phyloP scores from a whole-genome alignment of 1,284 basidiomycete genomes.

The Ustilago xerochloae region DNA sequence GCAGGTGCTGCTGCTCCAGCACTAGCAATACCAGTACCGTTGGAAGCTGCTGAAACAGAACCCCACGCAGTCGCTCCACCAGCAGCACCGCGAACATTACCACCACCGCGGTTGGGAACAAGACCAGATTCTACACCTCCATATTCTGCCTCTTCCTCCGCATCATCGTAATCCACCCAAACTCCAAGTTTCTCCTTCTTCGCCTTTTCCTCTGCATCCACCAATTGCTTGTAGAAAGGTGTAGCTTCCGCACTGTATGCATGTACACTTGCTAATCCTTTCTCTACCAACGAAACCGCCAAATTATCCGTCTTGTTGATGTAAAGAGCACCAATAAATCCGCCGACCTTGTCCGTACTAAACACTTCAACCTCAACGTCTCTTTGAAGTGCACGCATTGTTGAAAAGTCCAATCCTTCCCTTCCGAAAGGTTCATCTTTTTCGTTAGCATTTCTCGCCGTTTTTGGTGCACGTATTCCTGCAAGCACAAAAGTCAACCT shows the following conservation, averaged over 20 bases:
- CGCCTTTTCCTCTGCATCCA: constrained; percentile 78
- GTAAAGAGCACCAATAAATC: constrained; percentile 91
- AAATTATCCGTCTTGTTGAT: constrained; percentile 79
- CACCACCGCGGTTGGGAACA: constrained; percentile 8
- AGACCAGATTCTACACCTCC: constrained; percentile 3
- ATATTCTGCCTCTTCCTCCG: constrained; percentile 37
- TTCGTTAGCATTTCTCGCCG: constrained; percentile 76
- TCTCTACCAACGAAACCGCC: constrained; percentile 82
- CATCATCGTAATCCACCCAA: constrained; percentile 73
- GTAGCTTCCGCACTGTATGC: constrained; percentile 85
- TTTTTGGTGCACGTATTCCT: constrained; percentile 69
- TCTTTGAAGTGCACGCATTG: constrained; percentile 86
- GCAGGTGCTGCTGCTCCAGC: constrained; percentile 20
- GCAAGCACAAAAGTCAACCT: constrained; percentile 64
- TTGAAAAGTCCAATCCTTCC: constrained; percentile 85
- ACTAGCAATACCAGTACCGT: constrained; percentile 6
- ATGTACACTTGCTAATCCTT: constrained; percentile 85
- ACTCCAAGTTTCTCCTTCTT: constrained; percentile 79
- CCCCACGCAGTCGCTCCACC: constrained; percentile 28
- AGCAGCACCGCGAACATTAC: constrained; percentile 3
- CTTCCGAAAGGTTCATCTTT: constrained; percentile 88
- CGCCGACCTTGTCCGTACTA: constrained; percentile 89
- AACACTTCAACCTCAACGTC: constrained; percentile 94
- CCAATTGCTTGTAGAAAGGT: constrained; percentile 81
- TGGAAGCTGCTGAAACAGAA: constrained; percentile 13